Conservation (phyloP, 257 asterid genomes). For the Solanum arcanum region DNA sequence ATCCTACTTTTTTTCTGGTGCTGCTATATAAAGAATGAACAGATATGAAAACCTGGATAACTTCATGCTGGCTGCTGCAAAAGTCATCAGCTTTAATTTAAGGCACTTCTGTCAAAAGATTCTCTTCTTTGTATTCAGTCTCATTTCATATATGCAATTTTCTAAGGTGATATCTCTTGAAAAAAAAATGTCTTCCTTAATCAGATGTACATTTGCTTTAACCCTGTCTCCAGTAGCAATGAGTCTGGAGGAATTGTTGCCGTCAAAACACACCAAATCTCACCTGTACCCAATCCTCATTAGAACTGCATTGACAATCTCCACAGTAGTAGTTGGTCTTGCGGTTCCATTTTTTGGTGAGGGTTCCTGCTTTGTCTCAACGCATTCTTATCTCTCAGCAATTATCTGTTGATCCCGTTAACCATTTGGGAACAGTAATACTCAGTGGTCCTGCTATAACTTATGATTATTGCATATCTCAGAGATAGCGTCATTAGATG, state of each 20-base stretch:
- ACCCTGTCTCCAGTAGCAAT: conserved; percentile 72
- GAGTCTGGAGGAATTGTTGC: conserved; percentile 73
- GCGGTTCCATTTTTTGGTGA: conserved; percentile 63
- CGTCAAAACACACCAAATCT: conserved; percentile 33
- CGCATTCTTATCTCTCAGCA: not conserved
- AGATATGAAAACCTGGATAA: not conserved
- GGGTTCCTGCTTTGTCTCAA: not conserved
- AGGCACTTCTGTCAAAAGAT: not conserved
- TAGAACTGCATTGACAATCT: conserved; percentile 48
- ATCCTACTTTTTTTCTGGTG: not conserved
- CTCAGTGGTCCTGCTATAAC: not conserved
- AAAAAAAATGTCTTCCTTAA: conserved; percentile 23
- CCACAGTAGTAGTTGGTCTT: conserved; percentile 52
- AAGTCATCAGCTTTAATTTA: not conserved
- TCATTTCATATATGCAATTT: not conserved
- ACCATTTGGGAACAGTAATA: not conserved
- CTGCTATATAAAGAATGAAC: not conserved
- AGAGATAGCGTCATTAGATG: not conserved
- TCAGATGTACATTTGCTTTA: conserved; percentile 44
- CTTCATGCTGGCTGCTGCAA: not conserved
- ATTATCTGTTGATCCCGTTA: not conserved
- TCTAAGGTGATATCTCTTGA: not conserved
- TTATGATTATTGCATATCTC: not conserved
- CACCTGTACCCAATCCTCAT: conserved; percentile 43
- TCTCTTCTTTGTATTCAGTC: not conserved